Evolutionary conservation across 148 eudicot genomes (phyloP).

Genomic region (Arctostaphylos glauca): DNA sequence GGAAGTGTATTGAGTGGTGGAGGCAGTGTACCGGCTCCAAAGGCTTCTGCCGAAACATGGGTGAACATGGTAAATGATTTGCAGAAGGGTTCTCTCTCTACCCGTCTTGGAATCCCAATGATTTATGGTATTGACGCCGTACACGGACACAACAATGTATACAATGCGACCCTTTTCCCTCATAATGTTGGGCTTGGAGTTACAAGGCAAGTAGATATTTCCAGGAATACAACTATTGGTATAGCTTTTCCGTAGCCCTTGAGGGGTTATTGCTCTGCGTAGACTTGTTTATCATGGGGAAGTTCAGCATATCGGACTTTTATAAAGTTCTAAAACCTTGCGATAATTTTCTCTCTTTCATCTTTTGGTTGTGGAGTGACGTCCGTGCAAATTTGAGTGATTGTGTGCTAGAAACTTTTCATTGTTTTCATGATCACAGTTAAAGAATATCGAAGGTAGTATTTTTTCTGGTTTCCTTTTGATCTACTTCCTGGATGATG

Average conservation of each 20-base stretch:
- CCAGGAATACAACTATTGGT: not conserved
- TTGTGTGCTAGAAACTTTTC: not conserved
- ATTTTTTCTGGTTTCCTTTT: not conserved
- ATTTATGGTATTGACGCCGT: constrained; percentile 23
- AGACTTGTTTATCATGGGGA: not conserved
- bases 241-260: not conserved
- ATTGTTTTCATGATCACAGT: not conserved
- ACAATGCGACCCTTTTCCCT: constrained; percentile 21
- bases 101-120: constrained; percentile 25
- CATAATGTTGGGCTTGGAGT: constrained; percentile 25
- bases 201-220: constrained; percentile 17
- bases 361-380: not conserved
- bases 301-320: not conserved
- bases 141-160: constrained; percentile 23
- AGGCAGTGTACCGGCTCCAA: constrained; percentile 19
- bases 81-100: constrained; percentile 21
- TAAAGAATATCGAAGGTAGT: not conserved
- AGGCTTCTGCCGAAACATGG: constrained; percentile 20
- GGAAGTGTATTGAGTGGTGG: constrained; percentile 23
- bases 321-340: not conserved
- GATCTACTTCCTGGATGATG: not conserved
- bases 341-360: not conserved
- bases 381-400: not conserved
- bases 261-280: not conserved
- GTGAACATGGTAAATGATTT: constrained; percentile 16